Evolutionary conservation across 192 early-diverging fungal species (phyloP), one percentile per base, ranked within the genome.

Genomic region (Mortierella alpina): DNA sequence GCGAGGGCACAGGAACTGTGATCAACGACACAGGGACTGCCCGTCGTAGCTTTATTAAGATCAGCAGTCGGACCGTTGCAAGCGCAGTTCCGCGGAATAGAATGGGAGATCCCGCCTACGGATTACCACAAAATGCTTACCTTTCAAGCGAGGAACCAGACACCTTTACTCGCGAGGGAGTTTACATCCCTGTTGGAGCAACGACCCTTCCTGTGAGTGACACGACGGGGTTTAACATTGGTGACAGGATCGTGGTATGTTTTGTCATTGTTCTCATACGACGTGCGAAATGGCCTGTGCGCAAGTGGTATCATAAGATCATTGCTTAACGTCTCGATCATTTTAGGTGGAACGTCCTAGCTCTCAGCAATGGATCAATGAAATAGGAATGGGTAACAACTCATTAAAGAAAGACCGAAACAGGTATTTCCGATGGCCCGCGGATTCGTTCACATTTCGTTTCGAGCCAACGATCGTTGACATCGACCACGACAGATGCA

Each of bases 241-340:
- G 77, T 11, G 77, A 80, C 23, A 44, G 18, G n/a, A 80, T 80
- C 68, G 77, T 80, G 64, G 77, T 80, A 72, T 45, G 77, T 57
- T 5, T 18, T 44, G 1, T 31, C 31, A 2, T 31, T 31, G 31
- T 2, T 31, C 3, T 1, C 31, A 3, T 31, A 31, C 3, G 1
- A 3, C 31, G 31, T 3, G 31, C 31, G 31, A 31, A 1, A 31
- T 31, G 31, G 1, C 3, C 31, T 31, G 31, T 31, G 31, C 31
- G 31, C 31, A 31, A 31, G 31, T 2, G 31, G 31, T 31, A 31
- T 31, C 31, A 31, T 31, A 31, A 31, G 31, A 31, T 3, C 31
- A 31, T 31, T 31, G 31, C 31, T 31, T 31, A 31, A 31, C 31
- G 31, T 31, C 31, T 65, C 31, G 1, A 4, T 13, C 13, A 13